Base-by-base conservation (phyloP, 441 rosid species). In the Arabidopsis hybrid region DNA sequence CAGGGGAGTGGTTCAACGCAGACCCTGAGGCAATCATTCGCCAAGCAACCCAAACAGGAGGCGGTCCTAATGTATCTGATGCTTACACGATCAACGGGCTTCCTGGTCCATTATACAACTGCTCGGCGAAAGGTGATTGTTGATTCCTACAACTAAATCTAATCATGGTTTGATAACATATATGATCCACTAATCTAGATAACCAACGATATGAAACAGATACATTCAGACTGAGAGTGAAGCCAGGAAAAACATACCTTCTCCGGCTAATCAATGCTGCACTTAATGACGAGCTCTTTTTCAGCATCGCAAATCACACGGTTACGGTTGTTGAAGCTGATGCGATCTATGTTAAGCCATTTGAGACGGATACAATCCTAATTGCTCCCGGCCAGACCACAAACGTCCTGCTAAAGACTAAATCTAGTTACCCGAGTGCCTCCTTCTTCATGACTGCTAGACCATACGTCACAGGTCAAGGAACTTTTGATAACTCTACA, bases 271-370 rank as follows among this genome's bases (percentile, higher is more conserved):
- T 91, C 85, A 91, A 89, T 7, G 90, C 91, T 36, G 92, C 91
- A 65, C 91, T 91, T 40, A 89, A 91, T 51, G 92, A 91, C 43
- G 97, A 88, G 82, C 91, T 91, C 60, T 91, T 91, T 84, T 91
- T 89, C 79, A 81, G 91, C 67, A 84, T 88, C 4, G 93, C 95
- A 60, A 88, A 90, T 56, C 92, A 91, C 78, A 83, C 84, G 2
- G 79, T 90, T 10, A 85, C 79, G 3, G 79, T 85, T 9, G 91
- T 91, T n/a, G 95, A 90, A 7, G 89, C 63, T 7, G 93, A 91
- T 67, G 93, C 93, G 0, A 59, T 85, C 61, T 90, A 88, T 69
- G 88, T 84, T 9, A 92, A 92, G 65, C 92, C 96, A 13, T 92
- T 90, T 45, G 81, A 85, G 65, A 84, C 85, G 0, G 46, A 83